Evolutionary conservation across 345 rosid species (phyloP).

Genomic region (Geranium brycei): DNA sequence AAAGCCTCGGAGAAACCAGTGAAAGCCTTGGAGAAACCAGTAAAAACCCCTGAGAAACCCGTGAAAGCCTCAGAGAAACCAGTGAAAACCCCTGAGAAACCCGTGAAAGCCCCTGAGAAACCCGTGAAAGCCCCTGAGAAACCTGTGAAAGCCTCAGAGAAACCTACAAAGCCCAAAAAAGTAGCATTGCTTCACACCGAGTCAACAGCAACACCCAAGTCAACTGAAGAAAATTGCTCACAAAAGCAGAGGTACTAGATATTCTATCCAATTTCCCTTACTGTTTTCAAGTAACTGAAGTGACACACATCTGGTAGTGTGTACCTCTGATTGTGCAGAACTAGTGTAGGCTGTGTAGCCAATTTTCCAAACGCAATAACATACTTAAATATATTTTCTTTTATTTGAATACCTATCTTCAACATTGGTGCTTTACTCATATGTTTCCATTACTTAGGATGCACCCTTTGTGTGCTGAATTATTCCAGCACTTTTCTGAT

Average conservation of each 20-base stretch:
- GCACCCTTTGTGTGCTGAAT: not conserved
- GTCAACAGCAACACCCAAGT: slow-evolving; percentile 26
- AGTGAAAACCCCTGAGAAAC: no score
- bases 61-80: no score
- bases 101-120: no score
- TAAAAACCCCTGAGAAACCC: slow-evolving; percentile 12
- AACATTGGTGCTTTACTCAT: no score
- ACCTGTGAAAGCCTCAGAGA: slow-evolving; percentile 17
- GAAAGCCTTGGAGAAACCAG: no score
- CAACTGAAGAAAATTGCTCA: slow-evolving; percentile 62
- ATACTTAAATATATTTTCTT: no score
- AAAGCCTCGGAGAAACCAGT: slow-evolving; percentile 11
- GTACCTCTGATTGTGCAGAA: no score
- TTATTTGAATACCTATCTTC: no score
- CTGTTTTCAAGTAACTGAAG: not conserved
- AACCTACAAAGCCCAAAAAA: slow-evolving; percentile 36
- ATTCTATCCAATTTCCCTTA: not conserved
- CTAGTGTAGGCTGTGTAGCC: no score
- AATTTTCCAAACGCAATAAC: no score
- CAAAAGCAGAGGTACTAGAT: slow-evolving; percentile 68
- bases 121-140: no score
- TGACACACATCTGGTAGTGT: not conserved
- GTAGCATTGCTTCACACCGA: not conserved
- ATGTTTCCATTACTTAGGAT: no score
- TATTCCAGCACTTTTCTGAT: not conserved